Evolutionary conservation across 208 protist species (phyloP).

Genomic region (Zelonia costaricensis): DNA sequence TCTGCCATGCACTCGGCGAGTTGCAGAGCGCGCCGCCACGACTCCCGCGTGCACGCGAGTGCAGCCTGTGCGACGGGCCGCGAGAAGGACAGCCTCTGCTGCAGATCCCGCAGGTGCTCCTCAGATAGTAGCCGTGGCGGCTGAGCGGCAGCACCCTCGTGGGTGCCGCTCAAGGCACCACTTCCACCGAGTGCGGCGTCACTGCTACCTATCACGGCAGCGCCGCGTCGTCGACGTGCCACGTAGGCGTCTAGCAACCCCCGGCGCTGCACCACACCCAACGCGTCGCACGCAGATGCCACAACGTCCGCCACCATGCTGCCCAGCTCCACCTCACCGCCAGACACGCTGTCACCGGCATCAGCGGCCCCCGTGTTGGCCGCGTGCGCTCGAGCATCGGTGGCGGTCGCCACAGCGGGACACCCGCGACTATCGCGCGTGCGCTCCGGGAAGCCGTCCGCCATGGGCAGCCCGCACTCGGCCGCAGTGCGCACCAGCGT

Average conservation of each 20-base stretch:
- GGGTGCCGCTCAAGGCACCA: neutral
- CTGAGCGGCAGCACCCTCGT: neutral
- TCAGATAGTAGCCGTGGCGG: neutral
- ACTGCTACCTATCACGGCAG: no score
- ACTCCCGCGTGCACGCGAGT: slow-evolving; percentile 25
- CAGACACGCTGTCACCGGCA: neutral
- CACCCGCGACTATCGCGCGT: neutral
- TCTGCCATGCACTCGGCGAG: slow-evolving; percentile 12
- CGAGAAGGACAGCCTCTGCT: slow-evolving; percentile 4
- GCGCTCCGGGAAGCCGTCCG: neutral
- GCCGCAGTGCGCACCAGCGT: slow-evolving; percentile 5
- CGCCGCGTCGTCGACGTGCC: no score
- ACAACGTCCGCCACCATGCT: slow-evolving; percentile 13
- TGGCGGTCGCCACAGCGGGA: neutral
- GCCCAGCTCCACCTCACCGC: neutral
- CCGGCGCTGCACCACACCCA: neutral
- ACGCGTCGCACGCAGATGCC: slow-evolving; percentile 9
- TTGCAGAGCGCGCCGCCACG: slow-evolving; percentile 16
- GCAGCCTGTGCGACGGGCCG: slow-evolving; percentile 1
- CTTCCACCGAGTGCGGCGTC: no score
- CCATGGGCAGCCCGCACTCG: neutral
- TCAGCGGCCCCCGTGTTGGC: neutral
- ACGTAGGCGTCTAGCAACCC: slow-evolving; percentile 4
- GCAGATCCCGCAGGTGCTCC: neutral
- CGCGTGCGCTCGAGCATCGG: neutral